These are phyloP conservation scores for Aspergillus intermedius DNA, from an alignment of 2,329 filamentous ascomycete genomes.

Conservation along the genomic window DNA sequence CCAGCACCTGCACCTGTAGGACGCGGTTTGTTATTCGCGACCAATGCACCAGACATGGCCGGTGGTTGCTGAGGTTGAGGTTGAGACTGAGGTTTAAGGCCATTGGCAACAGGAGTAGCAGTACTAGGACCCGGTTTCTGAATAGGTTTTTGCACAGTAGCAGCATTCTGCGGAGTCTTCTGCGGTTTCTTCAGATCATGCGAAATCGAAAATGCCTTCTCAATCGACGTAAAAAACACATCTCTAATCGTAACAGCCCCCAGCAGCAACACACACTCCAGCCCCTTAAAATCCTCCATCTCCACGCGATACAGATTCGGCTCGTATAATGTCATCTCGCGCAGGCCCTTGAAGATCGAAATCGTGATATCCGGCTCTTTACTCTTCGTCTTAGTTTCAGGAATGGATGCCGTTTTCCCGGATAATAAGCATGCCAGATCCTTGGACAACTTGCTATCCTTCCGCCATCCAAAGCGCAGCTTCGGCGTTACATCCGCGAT, in stretches of 20 bases:
- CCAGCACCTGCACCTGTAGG: neutral
- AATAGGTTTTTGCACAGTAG: neutral
- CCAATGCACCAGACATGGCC: neutral
- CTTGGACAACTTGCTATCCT: conserved; percentile 76
- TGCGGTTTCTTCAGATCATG: neutral
- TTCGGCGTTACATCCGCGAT: conserved; percentile 57
- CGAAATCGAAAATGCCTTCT: conserved; percentile 62
- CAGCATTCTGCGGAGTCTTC: neutral
- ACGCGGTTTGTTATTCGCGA: neutral
- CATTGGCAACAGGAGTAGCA: neutral
- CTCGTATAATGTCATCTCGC: conserved; percentile 84
- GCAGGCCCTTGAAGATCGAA: conserved; percentile 71
- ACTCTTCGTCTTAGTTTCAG: conserved; percentile 63
- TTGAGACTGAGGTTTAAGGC: neutral
- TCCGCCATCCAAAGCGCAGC: conserved; percentile 80
- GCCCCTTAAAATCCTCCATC: conserved; percentile 85
- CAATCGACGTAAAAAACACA: conserved; percentile 56
- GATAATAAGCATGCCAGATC: conserved; percentile 85
- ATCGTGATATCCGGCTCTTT: conserved; percentile 94
- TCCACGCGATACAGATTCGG: conserved; percentile 86
- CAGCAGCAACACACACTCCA: conserved; percentile 72
- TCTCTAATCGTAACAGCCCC: conserved; percentile 56
- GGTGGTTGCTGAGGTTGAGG: neutral
- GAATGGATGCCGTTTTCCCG: conserved; percentile 60
- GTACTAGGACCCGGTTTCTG: neutral